A percentile compares a stretch with the other conserved stretches of the same genome.
These are phyloP conservation scores for Beauveria varroae DNA, from an alignment of 2,329 filamentous ascomycete species.

Conservation along the genomic window DNA sequence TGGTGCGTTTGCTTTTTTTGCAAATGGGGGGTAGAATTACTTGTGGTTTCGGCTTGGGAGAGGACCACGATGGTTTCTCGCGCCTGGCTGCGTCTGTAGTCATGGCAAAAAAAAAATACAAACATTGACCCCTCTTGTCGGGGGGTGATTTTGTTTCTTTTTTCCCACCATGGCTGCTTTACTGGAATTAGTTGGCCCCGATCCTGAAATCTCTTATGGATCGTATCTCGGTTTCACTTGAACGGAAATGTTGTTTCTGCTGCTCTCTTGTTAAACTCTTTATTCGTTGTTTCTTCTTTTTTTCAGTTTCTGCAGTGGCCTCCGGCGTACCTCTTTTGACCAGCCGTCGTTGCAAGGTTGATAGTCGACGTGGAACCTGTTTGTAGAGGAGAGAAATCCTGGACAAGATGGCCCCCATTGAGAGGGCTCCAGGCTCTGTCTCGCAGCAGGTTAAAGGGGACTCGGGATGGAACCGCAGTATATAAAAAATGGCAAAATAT, in stretches of 20 bases:
- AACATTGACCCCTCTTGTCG: constrained; percentile 17
- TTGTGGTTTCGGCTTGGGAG: constrained; percentile 8
- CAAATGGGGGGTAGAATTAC: constrained; percentile 6
- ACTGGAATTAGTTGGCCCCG: constrained; percentile 9
- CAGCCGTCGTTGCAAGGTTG: neutral
- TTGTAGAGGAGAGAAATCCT: constrained; percentile 8
- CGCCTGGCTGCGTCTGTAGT: neutral
- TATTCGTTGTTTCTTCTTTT: constrained; percentile 11
- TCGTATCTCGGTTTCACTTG: constrained; percentile 14
- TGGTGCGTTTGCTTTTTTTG: constrained; percentile 9
- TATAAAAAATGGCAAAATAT: constrained; percentile 15
- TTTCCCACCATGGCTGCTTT: constrained; percentile 10
- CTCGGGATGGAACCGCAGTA: constrained; percentile 12
- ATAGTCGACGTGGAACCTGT: constrained; percentile 15
- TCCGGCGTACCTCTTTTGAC: constrained; percentile 10
- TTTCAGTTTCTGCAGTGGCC: constrained; percentile 14
- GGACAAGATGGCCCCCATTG: constrained; percentile 1
- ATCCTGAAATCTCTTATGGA: constrained; percentile 6
- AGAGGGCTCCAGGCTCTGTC: constrained; percentile 6
- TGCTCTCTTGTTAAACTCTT: constrained; percentile 14
- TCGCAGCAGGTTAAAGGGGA: constrained; percentile 10
- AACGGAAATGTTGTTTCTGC: constrained; percentile 23
- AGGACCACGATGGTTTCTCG: constrained; percentile 1
- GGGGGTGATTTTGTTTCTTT: constrained; percentile 22
- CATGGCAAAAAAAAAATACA: constrained; percentile 7